Percentiles rank a stretch among this genome's conserved stretches.
These are phyloP conservation scores for Paecilomyces dactylethromorphus DNA, from an alignment of 2,329 filamentous ascomycete genomes.

Conservation along the genomic window DNA sequence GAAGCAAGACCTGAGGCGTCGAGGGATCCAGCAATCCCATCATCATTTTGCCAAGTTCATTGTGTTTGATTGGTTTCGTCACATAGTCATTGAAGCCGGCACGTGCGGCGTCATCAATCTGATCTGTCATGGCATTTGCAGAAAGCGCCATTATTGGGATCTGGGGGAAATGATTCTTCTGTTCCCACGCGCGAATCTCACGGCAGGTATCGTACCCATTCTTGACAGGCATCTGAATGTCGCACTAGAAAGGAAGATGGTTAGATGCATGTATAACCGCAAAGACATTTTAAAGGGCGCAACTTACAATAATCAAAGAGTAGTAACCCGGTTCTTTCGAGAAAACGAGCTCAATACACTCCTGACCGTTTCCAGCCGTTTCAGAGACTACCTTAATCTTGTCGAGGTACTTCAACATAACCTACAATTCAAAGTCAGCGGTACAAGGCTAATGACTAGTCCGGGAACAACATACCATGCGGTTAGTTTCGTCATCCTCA, in stretches of 20 bases:
- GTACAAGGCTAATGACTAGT: neutral
- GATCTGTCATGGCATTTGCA: constrained; percentile 45
- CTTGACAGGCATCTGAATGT: constrained; percentile 46
- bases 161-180: constrained; percentile 38
- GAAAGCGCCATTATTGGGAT: constrained; percentile 45
- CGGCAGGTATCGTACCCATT: constrained; percentile 44
- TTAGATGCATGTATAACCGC: neutral
- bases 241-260: constrained; percentile 26
- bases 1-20: constrained; percentile 35
- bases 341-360: constrained; percentile 42
- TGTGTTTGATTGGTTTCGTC: constrained; percentile 45
- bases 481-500: constrained; percentile 45
- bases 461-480: constrained; percentile 28
- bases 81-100: constrained; percentile 46
- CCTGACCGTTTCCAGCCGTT: constrained; percentile 40
- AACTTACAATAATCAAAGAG: constrained; percentile 41
- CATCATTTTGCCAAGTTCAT: constrained; percentile 44
- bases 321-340: constrained; percentile 42
- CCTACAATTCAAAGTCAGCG: constrained; percentile 23
- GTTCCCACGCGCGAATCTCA: constrained; percentile 42
- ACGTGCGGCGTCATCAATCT: constrained; percentile 39
- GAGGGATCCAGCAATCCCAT: constrained; percentile 40
- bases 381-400: constrained; percentile 42
- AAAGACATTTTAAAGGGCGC: neutral
- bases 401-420: constrained; percentile 44